A percentile compares a stretch with the other conserved stretches of the same genome.
Conservation (phyloP, 345 rosid species). For the Eucalyptus sp. region DNA sequence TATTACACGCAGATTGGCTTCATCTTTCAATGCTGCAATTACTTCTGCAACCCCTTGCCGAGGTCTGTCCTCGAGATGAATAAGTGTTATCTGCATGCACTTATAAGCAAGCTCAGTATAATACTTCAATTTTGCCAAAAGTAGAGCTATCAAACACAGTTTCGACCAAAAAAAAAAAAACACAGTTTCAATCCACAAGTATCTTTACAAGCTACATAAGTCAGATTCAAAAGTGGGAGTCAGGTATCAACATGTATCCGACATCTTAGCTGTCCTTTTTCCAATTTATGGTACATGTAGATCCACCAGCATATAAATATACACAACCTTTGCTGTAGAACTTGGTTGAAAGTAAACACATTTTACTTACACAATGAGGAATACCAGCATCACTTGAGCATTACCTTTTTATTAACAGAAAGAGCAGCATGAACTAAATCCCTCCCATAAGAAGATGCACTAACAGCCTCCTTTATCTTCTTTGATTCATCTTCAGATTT, state of each 20-base stretch:
- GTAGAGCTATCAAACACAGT: background rate
- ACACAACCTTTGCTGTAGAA: background rate
- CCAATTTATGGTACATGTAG: background rate
- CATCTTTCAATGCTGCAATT: constrained; percentile 43
- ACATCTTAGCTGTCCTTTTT: background rate
- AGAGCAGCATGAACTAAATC: constrained; percentile 95
- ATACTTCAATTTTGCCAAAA: background rate
- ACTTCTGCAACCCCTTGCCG: constrained; percentile 76
- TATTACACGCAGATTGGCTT: constrained; percentile 61
- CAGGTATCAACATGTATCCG: background rate
- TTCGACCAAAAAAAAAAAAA: too few relatives aligned
- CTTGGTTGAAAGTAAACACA: background rate
- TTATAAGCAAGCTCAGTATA: background rate
- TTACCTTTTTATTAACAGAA: constrained; percentile 80
- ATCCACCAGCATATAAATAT: background rate
- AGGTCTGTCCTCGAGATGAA: constrained; percentile 96
- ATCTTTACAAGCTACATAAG: background rate
- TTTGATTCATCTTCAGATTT: constrained; percentile 65
- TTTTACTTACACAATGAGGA: background rate
- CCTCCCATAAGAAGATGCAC: constrained; percentile 64
- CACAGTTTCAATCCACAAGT: background rate
- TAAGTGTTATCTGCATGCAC: constrained; percentile 55
- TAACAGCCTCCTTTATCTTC: constrained; percentile 74
- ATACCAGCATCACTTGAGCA: background rate
- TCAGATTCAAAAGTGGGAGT: background rate